Base-by-base conservation (phyloP, 768 basidiomycete species). In the Chlorophyllum brunneum region DNA sequence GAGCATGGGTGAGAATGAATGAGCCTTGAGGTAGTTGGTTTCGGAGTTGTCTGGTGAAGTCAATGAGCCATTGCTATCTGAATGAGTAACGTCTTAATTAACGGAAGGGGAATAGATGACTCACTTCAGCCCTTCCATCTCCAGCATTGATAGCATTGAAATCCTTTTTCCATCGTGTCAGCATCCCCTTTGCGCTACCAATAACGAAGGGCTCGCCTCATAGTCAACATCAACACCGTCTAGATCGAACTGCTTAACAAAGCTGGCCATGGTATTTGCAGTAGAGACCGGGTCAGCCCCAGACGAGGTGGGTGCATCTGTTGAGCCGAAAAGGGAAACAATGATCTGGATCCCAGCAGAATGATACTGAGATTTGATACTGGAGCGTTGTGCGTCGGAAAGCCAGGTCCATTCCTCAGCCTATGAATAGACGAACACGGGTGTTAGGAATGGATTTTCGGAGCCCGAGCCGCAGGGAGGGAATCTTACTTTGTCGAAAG, bases 141-240 rank as follows among this genome's bases (percentile, higher is more conserved):
- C 77, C 74, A 24, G 69, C 70, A 51, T 82, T 70, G 54, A 85
- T 75, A 0, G 85, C 84, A 57, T 70, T 66, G 60, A 86, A 84
- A 58, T 87, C 85, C 81, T 85, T 5, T 22, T 29, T 6, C 23
- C 16, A n/a, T 8, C 29, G 7, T 13, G 24, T 30, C 9, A 45
- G 3, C 13, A 37, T 30, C 13, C 15, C 10, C 24, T 1, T 24
- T 3, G 15, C 10, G 16, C 5, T 11, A 8, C 27, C 16, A 37
- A n/a, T 2, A 11, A 26, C 5, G 27, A 42, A 16, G 40, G 9
- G 15, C n/a, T 13, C 23, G 46, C 51, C 31, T 53, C 86, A 59
- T 87, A 88, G 63, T 88, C 86, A 39, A 90, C 81, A 61, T 88
- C 86, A 20, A 86, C 78, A 48, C 86, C 86, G 58, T 88, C 86